phyloP scores from a whole-genome alignment of 2,329 filamentous ascomycete species.

The Fusarium buxicola region DNA sequence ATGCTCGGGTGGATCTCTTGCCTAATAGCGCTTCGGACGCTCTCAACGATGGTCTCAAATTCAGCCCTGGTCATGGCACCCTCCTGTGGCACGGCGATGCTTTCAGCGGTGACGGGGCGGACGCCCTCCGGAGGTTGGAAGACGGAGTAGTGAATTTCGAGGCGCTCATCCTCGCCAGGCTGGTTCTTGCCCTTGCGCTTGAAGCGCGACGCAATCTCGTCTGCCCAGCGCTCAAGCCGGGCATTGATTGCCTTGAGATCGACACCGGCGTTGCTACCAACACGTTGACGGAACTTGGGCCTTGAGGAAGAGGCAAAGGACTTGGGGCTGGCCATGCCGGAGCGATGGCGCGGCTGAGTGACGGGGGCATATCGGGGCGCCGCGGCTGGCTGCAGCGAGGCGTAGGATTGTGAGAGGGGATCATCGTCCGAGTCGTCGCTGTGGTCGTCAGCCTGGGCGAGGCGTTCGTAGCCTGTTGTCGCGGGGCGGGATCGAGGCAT shows the following conservation, averaged over 20 bases:
- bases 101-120: conserved; percentile 80
- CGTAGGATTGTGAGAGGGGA: conserved; percentile 64
- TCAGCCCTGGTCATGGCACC: conserved; percentile 80
- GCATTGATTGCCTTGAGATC: conserved; percentile 99
- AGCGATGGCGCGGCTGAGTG: conserved; percentile 69
- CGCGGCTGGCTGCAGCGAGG: conserved; percentile 67
- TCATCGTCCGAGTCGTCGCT: conserved; percentile 78
- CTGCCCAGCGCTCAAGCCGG: conserved; percentile 93
- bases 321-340: conserved; percentile 69
- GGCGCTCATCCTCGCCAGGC: conserved; percentile 79
- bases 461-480: conserved; percentile 85
- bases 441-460: conserved; percentile 83
- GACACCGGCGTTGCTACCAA: conserved; percentile 83
- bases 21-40: conserved; percentile 89
- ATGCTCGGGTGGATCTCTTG: conserved; percentile 93
- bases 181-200: conserved; percentile 85
- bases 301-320: conserved; percentile 48
- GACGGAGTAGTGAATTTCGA: conserved; percentile 97
- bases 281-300: conserved; percentile 59
- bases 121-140: conserved; percentile 94
- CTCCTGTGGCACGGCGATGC: conserved; percentile 71
- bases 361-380: conserved; percentile 74
- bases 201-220: conserved; percentile 97
- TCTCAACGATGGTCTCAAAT: conserved; percentile 90
- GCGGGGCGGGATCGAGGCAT: conserved; percentile 78